Conservation (phyloP, 495 filamentous ascomycete genomes). For the Neurospora sublineolata region DNA sequence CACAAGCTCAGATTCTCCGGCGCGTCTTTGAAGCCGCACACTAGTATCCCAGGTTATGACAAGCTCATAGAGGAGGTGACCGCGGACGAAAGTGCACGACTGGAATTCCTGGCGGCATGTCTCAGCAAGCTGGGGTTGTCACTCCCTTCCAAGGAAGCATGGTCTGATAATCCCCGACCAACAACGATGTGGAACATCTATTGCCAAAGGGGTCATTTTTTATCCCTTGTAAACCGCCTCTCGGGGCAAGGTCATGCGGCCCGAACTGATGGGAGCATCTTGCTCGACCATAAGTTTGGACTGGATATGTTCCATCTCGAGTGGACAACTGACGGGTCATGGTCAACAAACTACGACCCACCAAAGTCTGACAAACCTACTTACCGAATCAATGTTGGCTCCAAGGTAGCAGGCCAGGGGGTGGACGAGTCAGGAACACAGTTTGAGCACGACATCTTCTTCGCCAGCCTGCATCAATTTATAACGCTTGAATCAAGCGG, state of each 20-base stretch:
- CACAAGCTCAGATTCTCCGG: conserved; percentile 59
- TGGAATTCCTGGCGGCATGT: conserved; percentile 70
- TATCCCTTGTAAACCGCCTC: neutral
- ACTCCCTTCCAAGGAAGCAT: conserved; percentile 76
- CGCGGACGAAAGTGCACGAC: conserved; percentile 59
- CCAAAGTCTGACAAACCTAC: neutral
- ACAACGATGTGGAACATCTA: neutral
- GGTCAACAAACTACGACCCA: neutral
- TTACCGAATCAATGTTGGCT: neutral
- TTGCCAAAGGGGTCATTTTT: neutral
- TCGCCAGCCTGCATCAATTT: conserved; percentile 57
- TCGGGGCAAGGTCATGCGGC: neutral
- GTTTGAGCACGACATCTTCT: conserved; percentile 79
- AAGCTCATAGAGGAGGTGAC: conserved; percentile 55
- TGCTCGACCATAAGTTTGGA: neutral
- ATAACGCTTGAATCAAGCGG: conserved; percentile 12
- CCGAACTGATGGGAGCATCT: neutral
- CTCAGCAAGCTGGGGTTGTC: conserved; percentile 74
- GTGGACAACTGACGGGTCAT: neutral
- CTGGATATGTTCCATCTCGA: neutral
- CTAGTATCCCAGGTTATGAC: conserved; percentile 51
- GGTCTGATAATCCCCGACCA: neutral
- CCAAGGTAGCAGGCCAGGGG: neutral
- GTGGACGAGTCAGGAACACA: conserved; percentile 8
- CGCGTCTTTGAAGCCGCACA: conserved; percentile 56